Conservation (phyloP, 1,139 yeast genomes). For the Hyphopichia wangnamkhiaoensis region DNA sequence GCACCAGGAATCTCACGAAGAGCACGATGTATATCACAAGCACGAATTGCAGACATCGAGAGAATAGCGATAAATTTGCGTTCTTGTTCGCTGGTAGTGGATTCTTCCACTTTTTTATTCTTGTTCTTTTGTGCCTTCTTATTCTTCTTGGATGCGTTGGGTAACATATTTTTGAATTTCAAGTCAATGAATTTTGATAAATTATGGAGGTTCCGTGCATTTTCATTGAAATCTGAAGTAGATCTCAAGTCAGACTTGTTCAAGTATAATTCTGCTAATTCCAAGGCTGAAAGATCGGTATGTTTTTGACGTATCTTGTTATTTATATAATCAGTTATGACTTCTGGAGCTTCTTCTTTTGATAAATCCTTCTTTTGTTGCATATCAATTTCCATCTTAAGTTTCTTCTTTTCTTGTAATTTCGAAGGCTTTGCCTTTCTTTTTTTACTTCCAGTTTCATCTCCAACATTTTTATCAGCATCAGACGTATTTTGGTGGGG, state of each 20-base stretch:
- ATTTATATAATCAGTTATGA: slow-evolving; percentile 62
- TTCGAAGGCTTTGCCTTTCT: slow-evolving; percentile 34
- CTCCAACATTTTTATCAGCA: slow-evolving; percentile 11
- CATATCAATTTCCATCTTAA: slow-evolving; percentile 60
- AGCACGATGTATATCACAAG: slow-evolving; percentile 70
- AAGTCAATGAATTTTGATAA: slow-evolving; percentile 44
- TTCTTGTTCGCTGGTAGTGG: slow-evolving; percentile 19
- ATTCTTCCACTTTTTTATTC: slow-evolving; percentile 14
- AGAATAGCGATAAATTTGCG: slow-evolving; percentile 56
- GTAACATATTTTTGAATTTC: slow-evolving; percentile 48
- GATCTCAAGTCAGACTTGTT: slow-evolving; percentile 50
- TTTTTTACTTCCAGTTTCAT: slow-evolving; percentile 20
- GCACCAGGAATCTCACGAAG: slow-evolving; percentile 56
- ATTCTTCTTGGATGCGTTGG: slow-evolving; percentile 23
- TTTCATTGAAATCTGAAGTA: slow-evolving; percentile 48
- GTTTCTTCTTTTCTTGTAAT: slow-evolving; percentile 52
- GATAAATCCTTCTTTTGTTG: slow-evolving; percentile 53
- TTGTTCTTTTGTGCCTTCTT: slow-evolving; percentile 26
- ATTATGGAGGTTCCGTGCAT: slow-evolving; percentile 47
- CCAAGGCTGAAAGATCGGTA: slow-evolving; percentile 62
- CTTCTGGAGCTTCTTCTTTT: slow-evolving; percentile 46
- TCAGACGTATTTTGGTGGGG: slow-evolving; percentile 13
- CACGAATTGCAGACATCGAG: slow-evolving; percentile 70
- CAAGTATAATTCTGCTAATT: slow-evolving; percentile 58
- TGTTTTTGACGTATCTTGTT: slow-evolving; percentile 50